These are phyloP conservation scores for Sclerotinia trifoliorum DNA, from an alignment of 2,329 filamentous ascomycete genomes.

Conservation along the genomic window DNA sequence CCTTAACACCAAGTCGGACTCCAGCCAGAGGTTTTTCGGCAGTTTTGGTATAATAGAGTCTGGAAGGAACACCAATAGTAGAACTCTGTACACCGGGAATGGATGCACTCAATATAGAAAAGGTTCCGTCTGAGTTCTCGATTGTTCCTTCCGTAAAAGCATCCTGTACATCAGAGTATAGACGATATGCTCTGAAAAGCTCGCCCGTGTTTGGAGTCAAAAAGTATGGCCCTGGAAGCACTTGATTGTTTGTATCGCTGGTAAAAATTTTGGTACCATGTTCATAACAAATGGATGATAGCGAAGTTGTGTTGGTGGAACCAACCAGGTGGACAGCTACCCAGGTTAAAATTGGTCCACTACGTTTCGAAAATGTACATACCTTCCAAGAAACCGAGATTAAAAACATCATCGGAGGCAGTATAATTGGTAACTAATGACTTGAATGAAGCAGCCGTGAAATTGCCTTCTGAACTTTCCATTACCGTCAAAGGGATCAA, in stretches of 20 bases:
- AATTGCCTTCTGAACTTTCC: conserved; percentile 24
- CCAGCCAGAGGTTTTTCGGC: conserved; percentile 57
- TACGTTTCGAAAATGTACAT: not conserved
- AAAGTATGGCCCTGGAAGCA: conserved; percentile 52
- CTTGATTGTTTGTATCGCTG: conserved; percentile 23
- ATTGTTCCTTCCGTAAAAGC: conserved; percentile 51
- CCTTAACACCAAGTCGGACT: conserved; percentile 61
- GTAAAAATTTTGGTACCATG: conserved; percentile 33
- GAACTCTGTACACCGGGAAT: conserved; percentile 44
- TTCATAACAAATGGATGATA: conserved; percentile 25
- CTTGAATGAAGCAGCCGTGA: conserved; percentile 29
- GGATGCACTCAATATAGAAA: conserved; percentile 46
- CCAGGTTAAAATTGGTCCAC: not conserved
- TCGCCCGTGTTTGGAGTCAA: conserved; percentile 45
- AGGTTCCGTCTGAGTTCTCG: conserved; percentile 41
- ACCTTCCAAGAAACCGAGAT: conserved; percentile 35
- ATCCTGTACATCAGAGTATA: conserved; percentile 50
- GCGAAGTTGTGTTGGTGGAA: conserved; percentile 18
- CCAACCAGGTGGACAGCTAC: conserved; percentile 21
- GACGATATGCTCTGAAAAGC: conserved; percentile 49
- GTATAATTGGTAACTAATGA: conserved; percentile 32
- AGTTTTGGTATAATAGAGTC: conserved; percentile 56
- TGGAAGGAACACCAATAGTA: conserved; percentile 56
- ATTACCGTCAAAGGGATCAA: conserved; percentile 37
- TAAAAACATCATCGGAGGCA: conserved; percentile 36